Conservation (phyloP, 805 yeast genomes). For the Zygosaccharomyces rouxii region DNA sequence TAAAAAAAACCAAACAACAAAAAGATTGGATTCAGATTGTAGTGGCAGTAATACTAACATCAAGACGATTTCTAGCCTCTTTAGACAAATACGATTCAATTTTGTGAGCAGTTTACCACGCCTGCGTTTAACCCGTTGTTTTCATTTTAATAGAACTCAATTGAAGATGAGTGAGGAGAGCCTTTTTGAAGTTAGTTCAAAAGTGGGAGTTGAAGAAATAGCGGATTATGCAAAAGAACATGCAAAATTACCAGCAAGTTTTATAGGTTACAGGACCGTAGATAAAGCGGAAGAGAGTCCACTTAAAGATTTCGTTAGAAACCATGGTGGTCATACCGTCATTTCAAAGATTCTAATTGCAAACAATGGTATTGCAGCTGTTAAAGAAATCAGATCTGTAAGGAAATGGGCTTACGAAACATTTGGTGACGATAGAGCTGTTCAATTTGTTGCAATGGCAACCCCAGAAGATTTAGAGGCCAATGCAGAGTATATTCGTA, state of each 20-base stretch:
- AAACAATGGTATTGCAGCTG: conserved; percentile 99
- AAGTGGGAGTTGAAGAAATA: conserved; percentile 19
- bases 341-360: conserved; percentile 87
- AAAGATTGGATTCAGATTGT: neutral
- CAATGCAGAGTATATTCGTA: conserved; percentile 94
- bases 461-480: conserved; percentile 98
- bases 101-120: conserved; percentile 8
- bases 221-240: conserved; percentile 35
- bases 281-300: conserved; percentile 70
- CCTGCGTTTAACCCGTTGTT: conserved; percentile 5
- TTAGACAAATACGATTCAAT: conserved; percentile 1
- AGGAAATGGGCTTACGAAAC: conserved; percentile 99
- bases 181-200: conserved; percentile 36
- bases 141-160: neutral
- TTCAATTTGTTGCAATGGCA: conserved; percentile 96
- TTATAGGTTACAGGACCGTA: conserved; percentile 76
- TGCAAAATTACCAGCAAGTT: conserved; percentile 58
- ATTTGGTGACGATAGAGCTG: conserved; percentile 92
- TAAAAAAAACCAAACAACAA: neutral
- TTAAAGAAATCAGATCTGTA: conserved; percentile 93
- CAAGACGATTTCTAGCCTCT: conserved; percentile 7
- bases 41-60: conserved; percentile 2
- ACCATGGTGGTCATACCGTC: conserved; percentile 92
- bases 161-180: conserved; percentile 40
- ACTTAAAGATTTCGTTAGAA: conserved; percentile 77